Conservation (phyloP, 352 stramenopile species). For the Aphanomyces stellatus region DNA sequence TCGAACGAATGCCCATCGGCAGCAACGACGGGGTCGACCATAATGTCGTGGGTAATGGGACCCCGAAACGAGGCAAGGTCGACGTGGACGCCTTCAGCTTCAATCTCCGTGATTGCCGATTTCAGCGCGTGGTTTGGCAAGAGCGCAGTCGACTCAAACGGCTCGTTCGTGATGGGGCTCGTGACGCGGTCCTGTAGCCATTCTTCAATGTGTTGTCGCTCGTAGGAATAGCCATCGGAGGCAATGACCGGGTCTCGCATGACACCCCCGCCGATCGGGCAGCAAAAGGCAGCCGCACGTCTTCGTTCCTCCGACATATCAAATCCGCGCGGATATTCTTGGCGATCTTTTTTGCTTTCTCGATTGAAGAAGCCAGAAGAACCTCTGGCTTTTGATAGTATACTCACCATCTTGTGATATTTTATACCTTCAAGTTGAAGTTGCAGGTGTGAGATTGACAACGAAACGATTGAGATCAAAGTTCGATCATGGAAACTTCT, state of each 20-base stretch:
- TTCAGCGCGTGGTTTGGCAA: slow-evolving; percentile 27
- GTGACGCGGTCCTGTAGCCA: slow-evolving; percentile 31
- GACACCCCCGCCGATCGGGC: slow-evolving; percentile 26
- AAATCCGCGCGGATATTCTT: neutral
- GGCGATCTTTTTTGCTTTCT: neutral
- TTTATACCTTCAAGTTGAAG: no score
- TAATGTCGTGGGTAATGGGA: slow-evolving; percentile 91
- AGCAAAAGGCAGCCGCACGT: slow-evolving; percentile 18
- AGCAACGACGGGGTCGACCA: slow-evolving; percentile 93
- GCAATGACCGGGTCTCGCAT: slow-evolving; percentile 39
- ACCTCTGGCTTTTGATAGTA: neutral
- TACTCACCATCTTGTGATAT: no score
- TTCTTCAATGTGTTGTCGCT: slow-evolving; percentile 30
- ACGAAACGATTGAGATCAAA: no score
- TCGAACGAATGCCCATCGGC: slow-evolving; percentile 97
- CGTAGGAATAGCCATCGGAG: slow-evolving; percentile 36
- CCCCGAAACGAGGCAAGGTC: slow-evolving; percentile 41
- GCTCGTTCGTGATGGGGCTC: slow-evolving; percentile 19
- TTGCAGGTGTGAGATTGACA: no score
- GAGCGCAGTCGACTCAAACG: slow-evolving; percentile 18
- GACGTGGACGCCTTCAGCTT: neutral
- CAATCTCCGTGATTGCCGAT: slow-evolving; percentile 18
- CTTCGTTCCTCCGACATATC: neutral
- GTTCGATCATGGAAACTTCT: no score
- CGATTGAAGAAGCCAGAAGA: no score